Conservation (phyloP, 768 basidiomycete species). For the Nevesoporus exiguus region DNA sequence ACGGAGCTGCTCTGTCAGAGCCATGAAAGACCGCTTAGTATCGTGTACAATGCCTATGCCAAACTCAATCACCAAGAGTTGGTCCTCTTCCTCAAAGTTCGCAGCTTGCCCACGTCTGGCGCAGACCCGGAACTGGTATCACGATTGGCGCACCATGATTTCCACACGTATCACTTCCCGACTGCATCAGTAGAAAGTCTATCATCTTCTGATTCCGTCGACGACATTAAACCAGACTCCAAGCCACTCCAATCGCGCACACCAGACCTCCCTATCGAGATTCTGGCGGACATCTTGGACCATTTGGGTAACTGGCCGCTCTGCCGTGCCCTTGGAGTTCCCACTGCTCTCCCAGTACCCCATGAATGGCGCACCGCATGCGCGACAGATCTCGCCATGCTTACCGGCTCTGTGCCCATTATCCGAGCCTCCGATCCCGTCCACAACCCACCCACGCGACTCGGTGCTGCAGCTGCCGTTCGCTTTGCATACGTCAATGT, state of each 20-base stretch:
- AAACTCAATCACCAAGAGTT: conserved; percentile 66
- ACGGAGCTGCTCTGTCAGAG: conserved; percentile 10
- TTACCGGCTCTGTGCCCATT: conserved; percentile 56
- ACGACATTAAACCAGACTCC: conserved; percentile 21
- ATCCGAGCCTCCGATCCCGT: conserved; percentile 60
- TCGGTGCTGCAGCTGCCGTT: conserved; percentile 63
- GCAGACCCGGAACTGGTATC: conserved; percentile 62
- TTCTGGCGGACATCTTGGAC: conserved; percentile 74
- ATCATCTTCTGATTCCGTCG: conserved; percentile 22
- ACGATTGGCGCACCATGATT: conserved; percentile 70
- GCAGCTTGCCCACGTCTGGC: conserved; percentile 65
- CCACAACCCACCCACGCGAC: conserved; percentile 58
- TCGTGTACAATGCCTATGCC: conserved; percentile 67
- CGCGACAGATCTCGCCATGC: conserved; percentile 65
- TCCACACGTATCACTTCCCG: conserved; percentile 65
- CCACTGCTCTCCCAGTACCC: conserved; percentile 63
- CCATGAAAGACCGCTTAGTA: conserved; percentile 30
- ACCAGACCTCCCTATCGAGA: conserved; percentile 71
- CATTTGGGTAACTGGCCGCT: conserved; percentile 85
- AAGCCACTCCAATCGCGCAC: conserved; percentile 33
- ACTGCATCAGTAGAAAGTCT: conserved; percentile 30
- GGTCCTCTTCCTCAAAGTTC: conserved; percentile 69
- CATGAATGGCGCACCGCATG: conserved; percentile 71
- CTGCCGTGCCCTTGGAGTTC: conserved; percentile 69
- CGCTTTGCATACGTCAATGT: conserved; percentile 75